phyloP scores from a whole-genome alignment of 768 basidiomycete genomes.

The Paxillus involutus region DNA sequence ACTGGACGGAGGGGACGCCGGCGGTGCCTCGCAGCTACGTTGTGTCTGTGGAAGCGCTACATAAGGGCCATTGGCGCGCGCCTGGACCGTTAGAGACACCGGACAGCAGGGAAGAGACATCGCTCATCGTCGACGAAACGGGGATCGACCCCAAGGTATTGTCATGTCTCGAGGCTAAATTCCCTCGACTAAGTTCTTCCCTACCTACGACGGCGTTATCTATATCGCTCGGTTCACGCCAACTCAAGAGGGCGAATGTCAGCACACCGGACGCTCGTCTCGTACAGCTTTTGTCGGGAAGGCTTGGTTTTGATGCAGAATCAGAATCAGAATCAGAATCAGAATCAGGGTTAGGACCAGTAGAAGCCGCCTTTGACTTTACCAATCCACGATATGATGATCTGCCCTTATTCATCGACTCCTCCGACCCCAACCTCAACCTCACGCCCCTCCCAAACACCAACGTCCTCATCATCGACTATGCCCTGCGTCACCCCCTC shows the following conservation, averaged over 20 bases:
- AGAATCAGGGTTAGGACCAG: constrained; percentile 14
- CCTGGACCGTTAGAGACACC: background rate
- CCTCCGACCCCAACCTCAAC: constrained; percentile 10
- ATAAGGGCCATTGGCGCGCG: constrained; percentile 6
- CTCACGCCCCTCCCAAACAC: constrained; percentile 24
- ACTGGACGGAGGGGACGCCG: constrained; percentile 35
- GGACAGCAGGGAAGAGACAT: background rate
- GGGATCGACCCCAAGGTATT: constrained; percentile 11
- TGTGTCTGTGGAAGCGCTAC: constrained; percentile 32
- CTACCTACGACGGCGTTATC: constrained; percentile 5
- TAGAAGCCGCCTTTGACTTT: constrained; percentile 8
- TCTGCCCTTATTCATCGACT: constrained; percentile 9
- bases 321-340: constrained; percentile 8
- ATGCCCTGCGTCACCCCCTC: constrained; percentile 49
- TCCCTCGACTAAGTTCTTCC: constrained; percentile 13
- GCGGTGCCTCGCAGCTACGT: constrained; percentile 33
- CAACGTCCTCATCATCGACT: constrained; percentile 52
- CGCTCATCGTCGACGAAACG: constrained; percentile 2
- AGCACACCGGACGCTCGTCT: constrained; percentile 15
- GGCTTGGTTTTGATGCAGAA: background rate
- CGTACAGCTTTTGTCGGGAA: constrained; percentile 14
- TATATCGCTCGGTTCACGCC: constrained; percentile 7
- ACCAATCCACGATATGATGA: constrained; percentile 10
- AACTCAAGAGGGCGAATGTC: background rate
- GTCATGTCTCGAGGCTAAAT: constrained; percentile 20